These are phyloP conservation scores for Aplosporella prunicola DNA, from an alignment of 2,329 filamentous ascomycete genomes.

Conservation along the genomic window DNA sequence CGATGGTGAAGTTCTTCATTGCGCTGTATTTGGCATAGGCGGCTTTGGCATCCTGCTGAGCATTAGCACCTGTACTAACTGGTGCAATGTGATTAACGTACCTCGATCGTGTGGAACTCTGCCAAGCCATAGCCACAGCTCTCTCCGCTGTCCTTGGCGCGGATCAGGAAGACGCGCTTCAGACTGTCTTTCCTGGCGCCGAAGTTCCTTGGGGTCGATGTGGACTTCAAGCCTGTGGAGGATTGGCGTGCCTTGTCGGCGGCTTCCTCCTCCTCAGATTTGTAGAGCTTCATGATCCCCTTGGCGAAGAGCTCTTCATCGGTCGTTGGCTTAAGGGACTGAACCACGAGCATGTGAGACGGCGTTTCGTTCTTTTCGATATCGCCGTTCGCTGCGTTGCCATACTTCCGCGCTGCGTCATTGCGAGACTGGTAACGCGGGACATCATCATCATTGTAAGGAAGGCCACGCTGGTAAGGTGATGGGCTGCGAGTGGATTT, in stretches of 20 bases:
- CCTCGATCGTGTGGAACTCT: conserved; percentile 65
- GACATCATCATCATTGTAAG: conserved; percentile 3
- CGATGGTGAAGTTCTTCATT: conserved; percentile 20
- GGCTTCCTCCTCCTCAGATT: conserved; percentile 4
- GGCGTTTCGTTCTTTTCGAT: conserved; percentile 13
- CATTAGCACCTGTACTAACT: background rate
- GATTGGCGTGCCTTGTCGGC: background rate
- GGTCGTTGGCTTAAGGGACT: background rate
- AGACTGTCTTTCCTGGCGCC: conserved; percentile 68
- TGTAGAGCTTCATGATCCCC: conserved; percentile 66
- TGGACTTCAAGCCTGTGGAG: conserved; percentile 28
- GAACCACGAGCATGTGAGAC: conserved; percentile 11
- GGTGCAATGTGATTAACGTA: conserved; percentile 14
- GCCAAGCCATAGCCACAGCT: conserved; percentile 78
- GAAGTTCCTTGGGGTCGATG: conserved; percentile 49
- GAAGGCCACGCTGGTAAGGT: no score
- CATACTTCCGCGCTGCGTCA: background rate
- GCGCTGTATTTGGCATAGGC: conserved; percentile 53
- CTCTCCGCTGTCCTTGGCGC: conserved; percentile 60
- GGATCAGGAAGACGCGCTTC: conserved; percentile 65
- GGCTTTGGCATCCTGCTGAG: conserved; percentile 54
- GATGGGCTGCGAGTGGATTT: conserved; percentile 9
- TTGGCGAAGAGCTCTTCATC: conserved; percentile 47
- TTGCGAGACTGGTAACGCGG: background rate
- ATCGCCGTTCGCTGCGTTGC: conserved; percentile 14